phyloP scores from a whole-genome alignment of 805 yeast species.

The Starmerella apis region DNA sequence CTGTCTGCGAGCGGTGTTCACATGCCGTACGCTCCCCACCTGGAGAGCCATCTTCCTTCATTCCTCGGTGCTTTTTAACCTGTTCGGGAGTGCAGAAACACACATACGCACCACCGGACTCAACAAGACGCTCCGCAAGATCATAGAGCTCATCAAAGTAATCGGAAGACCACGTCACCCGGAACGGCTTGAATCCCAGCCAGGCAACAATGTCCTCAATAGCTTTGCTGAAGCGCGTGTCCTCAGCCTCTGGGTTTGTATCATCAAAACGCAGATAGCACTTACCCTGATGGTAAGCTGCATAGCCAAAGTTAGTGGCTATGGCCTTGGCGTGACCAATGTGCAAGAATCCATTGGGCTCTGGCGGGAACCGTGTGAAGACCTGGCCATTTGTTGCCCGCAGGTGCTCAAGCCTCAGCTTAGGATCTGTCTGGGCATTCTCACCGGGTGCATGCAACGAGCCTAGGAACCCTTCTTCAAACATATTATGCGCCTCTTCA shows the following conservation, averaged over 20 bases:
- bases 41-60: slow-evolving; percentile 79
- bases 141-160: slow-evolving; percentile 83
- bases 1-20: slow-evolving; percentile 56
- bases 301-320: slow-evolving; percentile 96
- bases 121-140: slow-evolving; percentile 73
- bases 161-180: slow-evolving; percentile 90
- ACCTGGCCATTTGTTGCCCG: slow-evolving; percentile 72
- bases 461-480: slow-evolving; percentile 89
- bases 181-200: slow-evolving; percentile 93
- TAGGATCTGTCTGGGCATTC: slow-evolving; percentile 83
- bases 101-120: slow-evolving; percentile 67
- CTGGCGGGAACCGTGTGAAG: slow-evolving; percentile 94
- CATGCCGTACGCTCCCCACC: slow-evolving; percentile 90
- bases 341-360: slow-evolving; percentile 94
- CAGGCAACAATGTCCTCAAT: slow-evolving; percentile 77
- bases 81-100: slow-evolving; percentile 91
- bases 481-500: slow-evolving; percentile 44
- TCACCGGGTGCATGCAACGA: slow-evolving; percentile 92
- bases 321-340: slow-evolving; percentile 98
- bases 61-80: slow-evolving; percentile 81
- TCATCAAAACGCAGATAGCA: slow-evolving; percentile 94
- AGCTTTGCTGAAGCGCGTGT: slow-evolving; percentile 76
- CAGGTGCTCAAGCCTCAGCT: slow-evolving; percentile 70
- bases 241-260: slow-evolving; percentile 98
- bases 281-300: slow-evolving; percentile 71